Percentiles rank a stretch among this genome's conserved stretches.
Conservation (phyloP, 2,329 filamentous ascomycete species). For the Westerdykella sp. region DNA sequence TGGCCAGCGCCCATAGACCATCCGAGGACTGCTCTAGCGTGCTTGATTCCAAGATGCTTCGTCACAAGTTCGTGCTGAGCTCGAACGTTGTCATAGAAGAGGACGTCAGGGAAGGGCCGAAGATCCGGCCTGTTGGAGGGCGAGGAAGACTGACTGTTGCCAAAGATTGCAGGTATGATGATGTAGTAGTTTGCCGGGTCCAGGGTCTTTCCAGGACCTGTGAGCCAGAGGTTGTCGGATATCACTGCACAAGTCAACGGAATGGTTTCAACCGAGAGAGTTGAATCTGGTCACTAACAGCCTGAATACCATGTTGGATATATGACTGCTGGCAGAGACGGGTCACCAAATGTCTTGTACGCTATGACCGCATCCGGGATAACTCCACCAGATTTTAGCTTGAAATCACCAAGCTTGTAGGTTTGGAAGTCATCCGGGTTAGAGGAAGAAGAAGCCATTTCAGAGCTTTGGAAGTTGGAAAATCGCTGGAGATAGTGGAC, state of each 20-base stretch:
- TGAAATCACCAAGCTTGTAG: constrained; percentile 59
- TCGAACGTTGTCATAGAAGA: constrained; percentile 63
- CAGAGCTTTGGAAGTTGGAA: neutral
- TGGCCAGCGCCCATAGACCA: constrained; percentile 69
- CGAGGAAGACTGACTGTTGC: constrained; percentile 62
- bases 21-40: constrained; percentile 57
- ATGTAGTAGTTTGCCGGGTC: constrained; percentile 62
- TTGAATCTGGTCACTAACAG: constrained; percentile 33
- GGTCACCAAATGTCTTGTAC: constrained; percentile 68
- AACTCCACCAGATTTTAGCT: constrained; percentile 57
- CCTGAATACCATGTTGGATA: constrained; percentile 75
- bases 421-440: constrained; percentile 41
- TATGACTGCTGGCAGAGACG: constrained; percentile 58
- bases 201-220: constrained; percentile 59
- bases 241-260: constrained; percentile 43
- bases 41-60: constrained; percentile 53
- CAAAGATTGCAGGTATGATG: constrained; percentile 62
- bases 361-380: constrained; percentile 63
- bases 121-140: constrained; percentile 55
- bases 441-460: neutral
- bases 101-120: constrained; percentile 55
- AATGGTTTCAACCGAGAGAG: neutral
- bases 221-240: constrained; percentile 67
- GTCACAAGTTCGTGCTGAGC: constrained; percentile 63
- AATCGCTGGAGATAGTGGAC: no score